Evolutionary conservation across 805 yeast genomes (phyloP), one percentile per base, ranked within the genome.

Genomic region (Aciculoconidium aculeatum): DNA sequence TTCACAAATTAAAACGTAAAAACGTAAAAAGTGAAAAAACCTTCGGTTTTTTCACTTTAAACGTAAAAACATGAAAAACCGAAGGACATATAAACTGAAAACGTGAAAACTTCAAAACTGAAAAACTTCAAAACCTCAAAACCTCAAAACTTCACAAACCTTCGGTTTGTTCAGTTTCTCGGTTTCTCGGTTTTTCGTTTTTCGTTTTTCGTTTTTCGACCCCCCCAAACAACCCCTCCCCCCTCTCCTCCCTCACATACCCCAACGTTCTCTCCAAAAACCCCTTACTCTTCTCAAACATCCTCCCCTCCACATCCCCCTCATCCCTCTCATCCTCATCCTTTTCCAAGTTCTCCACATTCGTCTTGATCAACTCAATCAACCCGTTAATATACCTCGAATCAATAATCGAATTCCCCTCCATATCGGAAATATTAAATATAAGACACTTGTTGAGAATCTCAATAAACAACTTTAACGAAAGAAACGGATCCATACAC

Each of bases 401-500:
- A 23, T 82, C 80, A 17, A 90, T 76, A 42, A 72, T 60, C 27
- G 70, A 71, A 42, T 78, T 80, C 3, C 92, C 95, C 12, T 34
- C 41, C n/a, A 29, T 28, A 22, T 35, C 40, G 44, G 81, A 88
- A 31, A 83, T 80, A 53, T 82, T 80, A 55, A 80, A 92, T 48
- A 87, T 85, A 20, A 90, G 57, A 39, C 94, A 86, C 39, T 86
- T 73, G 60, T 86, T 85, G 40, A 92, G 64, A 12, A 92, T 86
- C 58, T 92, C 97, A 25, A 90, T 79, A 61, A 90, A 88, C 32
- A 92, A 65, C 55, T 85, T 90, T 33, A 82, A 64, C 19, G 86
- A 81, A 25, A 76, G 80, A 36, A 57, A 61, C 6, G 69, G 69
- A 49, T 90, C 97, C 78, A 88, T 79, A 34, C 92, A 83, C n/a